These are phyloP conservation scores for Aspergillus viridinutans DNA, from an alignment of 2,329 filamentous ascomycete genomes.

Conservation along the genomic window DNA sequence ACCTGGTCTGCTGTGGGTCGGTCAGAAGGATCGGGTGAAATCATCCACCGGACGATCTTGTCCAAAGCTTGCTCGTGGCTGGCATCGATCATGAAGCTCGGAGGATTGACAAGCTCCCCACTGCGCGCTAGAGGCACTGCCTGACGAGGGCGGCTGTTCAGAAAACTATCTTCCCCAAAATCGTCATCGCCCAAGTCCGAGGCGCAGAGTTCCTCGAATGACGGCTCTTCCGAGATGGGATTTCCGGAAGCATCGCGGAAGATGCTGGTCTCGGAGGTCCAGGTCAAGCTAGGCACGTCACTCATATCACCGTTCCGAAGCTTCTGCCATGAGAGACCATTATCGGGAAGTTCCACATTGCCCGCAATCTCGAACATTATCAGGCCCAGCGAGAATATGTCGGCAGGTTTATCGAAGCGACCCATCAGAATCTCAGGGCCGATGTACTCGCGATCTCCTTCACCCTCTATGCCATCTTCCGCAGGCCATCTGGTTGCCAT, in stretches of 20 bases:
- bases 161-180: slow-evolving; percentile 36
- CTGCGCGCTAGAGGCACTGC: slow-evolving; percentile 36
- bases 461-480: slow-evolving; percentile 71
- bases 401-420: slow-evolving; percentile 81
- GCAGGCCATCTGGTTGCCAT: slow-evolving; percentile 76
- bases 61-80: slow-evolving; percentile 72
- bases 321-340: slow-evolving; percentile 85
- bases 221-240: slow-evolving; percentile 49
- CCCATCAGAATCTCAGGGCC: slow-evolving; percentile 87
- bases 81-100: slow-evolving; percentile 82
- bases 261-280: slow-evolving; percentile 66
- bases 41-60: slow-evolving; percentile 81
- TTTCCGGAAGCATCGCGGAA: slow-evolving; percentile 71
- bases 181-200: slow-evolving; percentile 44
- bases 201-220: slow-evolving; percentile 42
- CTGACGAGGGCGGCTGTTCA: slow-evolving; percentile 25
- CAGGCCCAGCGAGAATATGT: slow-evolving; percentile 89
- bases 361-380: slow-evolving; percentile 93
- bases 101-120: slow-evolving; percentile 64
- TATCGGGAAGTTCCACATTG: slow-evolving; percentile 90
- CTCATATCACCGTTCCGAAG: slow-evolving; percentile 85
- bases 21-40: slow-evolving; percentile 65
- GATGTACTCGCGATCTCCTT: slow-evolving; percentile 95
- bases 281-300: slow-evolving; percentile 82
- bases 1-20: slow-evolving; percentile 74